These are phyloP conservation scores for Linum usitatissimum DNA, from an alignment of 345 rosid genomes.

Conservation along the genomic window DNA sequence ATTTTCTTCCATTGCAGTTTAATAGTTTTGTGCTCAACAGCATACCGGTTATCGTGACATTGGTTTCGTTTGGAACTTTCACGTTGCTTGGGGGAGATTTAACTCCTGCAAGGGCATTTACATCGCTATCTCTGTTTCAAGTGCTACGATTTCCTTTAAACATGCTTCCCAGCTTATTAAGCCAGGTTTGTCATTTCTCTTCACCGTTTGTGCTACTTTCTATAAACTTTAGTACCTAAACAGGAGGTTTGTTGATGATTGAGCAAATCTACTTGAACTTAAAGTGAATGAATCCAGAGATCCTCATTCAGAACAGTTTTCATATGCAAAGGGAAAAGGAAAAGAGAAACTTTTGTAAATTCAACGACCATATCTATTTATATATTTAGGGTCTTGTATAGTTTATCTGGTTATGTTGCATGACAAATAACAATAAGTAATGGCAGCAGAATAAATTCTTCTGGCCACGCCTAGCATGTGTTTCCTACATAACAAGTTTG, in stretches of 20 bases:
- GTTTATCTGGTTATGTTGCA: background rate
- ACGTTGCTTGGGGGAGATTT: slow-evolving; percentile 26
- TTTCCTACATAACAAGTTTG: background rate
- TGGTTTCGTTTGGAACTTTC: slow-evolving; percentile 25
- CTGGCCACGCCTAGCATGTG: background rate
- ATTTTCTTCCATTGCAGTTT: slow-evolving; percentile 18
- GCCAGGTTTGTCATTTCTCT: slow-evolving; percentile 16
- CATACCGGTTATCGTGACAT: slow-evolving; percentile 27
- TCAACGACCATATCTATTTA: background rate
- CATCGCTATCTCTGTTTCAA: slow-evolving; percentile 28
- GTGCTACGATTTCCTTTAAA: slow-evolving; percentile 23
- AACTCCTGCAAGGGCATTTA: slow-evolving; percentile 28
- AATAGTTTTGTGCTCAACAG: slow-evolving; percentile 24
- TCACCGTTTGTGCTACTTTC: background rate
- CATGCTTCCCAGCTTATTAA: slow-evolving; percentile 27
- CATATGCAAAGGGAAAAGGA: too few relatives aligned
- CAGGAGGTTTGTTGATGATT: too few relatives aligned
- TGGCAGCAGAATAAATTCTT: background rate
- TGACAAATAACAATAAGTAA: background rate
- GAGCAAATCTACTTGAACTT: too few relatives aligned
- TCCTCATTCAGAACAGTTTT: too few relatives aligned
- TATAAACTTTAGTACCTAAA: background rate
- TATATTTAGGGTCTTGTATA: too few relatives aligned
- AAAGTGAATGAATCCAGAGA: too few relatives aligned
- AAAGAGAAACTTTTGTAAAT: too few relatives aligned